Conservation (phyloP, 225 moss, liverwort and hornwort species). For the Straminergon stramineum region DNA sequence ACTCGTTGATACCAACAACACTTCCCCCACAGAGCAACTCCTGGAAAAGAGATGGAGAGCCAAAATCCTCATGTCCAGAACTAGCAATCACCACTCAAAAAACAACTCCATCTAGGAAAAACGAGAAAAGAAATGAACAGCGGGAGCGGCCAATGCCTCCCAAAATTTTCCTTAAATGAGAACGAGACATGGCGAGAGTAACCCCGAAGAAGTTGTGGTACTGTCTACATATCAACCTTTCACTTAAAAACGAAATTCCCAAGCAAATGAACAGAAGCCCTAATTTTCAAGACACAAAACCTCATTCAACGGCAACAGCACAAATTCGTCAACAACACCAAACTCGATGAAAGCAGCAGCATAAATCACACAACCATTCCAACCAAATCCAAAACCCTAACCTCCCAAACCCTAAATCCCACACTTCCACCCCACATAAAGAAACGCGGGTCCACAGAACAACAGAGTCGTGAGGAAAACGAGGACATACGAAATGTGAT, state of each 20-base stretch:
- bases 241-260: background rate
- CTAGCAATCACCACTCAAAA: no score
- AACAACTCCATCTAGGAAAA: background rate
- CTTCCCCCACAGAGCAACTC: background rate
- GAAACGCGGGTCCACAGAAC: background rate
- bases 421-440: background rate
- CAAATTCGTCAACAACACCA: background rate
- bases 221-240: background rate
- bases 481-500: conserved; percentile 74
- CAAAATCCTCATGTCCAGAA: background rate
- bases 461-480: background rate
- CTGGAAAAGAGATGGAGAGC: background rate
- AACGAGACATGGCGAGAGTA: background rate
- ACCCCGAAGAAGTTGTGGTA: background rate
- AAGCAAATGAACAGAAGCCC: background rate
- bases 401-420: background rate
- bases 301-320: background rate
- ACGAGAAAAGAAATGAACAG: background rate
- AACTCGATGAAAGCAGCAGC: background rate
- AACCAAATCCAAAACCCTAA: background rate
- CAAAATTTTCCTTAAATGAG: no score
- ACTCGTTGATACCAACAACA: background rate
- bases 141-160: background rate
- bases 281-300: background rate
- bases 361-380: background rate